Base-by-base conservation (phyloP, 2,329 filamentous ascomycete species). In the Dactylellina sp. region DNA sequence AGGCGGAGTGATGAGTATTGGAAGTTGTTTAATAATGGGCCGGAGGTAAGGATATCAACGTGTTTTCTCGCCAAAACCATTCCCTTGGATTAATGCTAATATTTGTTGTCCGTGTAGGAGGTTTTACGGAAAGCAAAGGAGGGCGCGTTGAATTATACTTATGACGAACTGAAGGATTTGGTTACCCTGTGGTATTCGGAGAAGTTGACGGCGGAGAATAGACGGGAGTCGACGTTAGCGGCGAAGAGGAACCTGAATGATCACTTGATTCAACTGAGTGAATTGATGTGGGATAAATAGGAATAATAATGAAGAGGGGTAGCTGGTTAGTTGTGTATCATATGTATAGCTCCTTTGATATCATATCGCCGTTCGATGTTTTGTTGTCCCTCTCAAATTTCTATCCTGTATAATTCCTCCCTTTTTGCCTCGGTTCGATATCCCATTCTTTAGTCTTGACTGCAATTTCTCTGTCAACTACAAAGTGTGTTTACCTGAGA, bases 231-330 rank as follows among this genome's bases (percentile, higher is more conserved):
- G 86, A 91, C 64, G 86, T 85, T 47, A 20, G 86, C 87, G 71
- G 90, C 90, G 1, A 88, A 87, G 83, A 84, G 90, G 79, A 85
- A 86, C 79, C 85, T 92, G 85, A 89, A 87, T 64, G 89, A 91
- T 78, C 89, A 89, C 82, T 80, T 91, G 78, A 81, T 91, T 72
- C 86, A 86, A 77, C 82, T 93, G 77, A 90, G 88, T 78, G 90
- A 93, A 83, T 85, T 88, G 77, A 88, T 91, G 86, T 91, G 88
- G 88, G 86, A 89, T 81, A 84, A 81, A 70, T 86, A 42, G 47
- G 16, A 1, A 1, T 2, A 28, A n/a, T 44, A 3, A 7, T 32
- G 20, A 46, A 5, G 42, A 46, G 42, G 39, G 47, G 28, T 32
- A 32, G 28, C 28, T 32, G 28, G 9, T 52, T 42, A 1, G 22